These are phyloP conservation scores for Plasmodium gaboni DNA, from an alignment of 169 alveolate genomes.

Conservation along the genomic window DNA sequence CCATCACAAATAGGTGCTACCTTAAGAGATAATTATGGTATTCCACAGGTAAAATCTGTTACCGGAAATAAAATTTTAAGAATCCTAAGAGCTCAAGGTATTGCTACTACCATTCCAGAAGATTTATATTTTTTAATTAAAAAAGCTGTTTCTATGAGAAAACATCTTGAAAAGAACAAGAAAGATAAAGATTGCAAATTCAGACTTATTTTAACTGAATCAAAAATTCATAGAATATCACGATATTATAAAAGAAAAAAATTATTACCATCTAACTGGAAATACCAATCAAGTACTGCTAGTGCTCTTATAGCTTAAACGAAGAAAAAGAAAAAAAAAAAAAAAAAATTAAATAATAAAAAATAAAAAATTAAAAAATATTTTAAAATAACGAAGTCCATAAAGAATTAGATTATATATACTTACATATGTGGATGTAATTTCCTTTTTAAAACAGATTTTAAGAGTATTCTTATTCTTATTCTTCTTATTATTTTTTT, in stretches of 20 bases:
- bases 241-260: constrained; percentile 97
- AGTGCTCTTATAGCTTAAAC: constrained; percentile 89
- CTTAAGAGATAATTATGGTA: constrained; percentile 97
- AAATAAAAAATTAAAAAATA: too few relatives aligned
- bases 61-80: constrained; percentile 98
- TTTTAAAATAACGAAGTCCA: too few relatives aligned
- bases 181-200: constrained; percentile 98
- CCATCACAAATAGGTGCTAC: constrained; percentile 99
- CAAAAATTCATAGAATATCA: constrained; percentile 98
- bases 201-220: constrained; percentile 97
- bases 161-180: constrained; percentile 97
- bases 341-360: not conserved
- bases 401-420: not conserved
- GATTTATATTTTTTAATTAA: constrained; percentile 98
- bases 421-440: not conserved
- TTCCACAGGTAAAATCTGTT: constrained; percentile 97
- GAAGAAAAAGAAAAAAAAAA: not conserved
- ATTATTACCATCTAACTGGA: constrained; percentile 98
- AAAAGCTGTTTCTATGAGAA: constrained; percentile 98
- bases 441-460: too few relatives aligned
- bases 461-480: too few relatives aligned
- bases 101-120: constrained; percentile 99
- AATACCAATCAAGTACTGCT: constrained; percentile 93
- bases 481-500: too few relatives aligned
- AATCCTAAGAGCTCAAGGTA: constrained; percentile 96